Conservation (phyloP, 176 grass and related monocot genomes). For the Tuctoria greenei region DNA sequence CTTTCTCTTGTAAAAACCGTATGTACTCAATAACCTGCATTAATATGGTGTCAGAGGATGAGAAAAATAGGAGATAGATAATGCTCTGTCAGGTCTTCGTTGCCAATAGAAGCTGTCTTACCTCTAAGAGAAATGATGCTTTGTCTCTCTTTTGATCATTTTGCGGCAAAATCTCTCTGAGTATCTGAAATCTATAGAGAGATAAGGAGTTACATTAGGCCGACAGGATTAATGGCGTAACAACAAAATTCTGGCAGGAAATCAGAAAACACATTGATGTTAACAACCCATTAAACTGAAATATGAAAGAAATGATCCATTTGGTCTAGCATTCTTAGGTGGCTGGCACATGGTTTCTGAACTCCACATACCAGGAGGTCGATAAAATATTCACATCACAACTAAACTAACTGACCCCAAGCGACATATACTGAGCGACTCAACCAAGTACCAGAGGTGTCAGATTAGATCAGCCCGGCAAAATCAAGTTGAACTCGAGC, state of each 20-base stretch:
- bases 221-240: not conserved
- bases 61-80: not conserved
- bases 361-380: not conserved
- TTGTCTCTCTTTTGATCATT: conserved; percentile 99
- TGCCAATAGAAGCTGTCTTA: not conserved
- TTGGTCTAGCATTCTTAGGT: not conserved
- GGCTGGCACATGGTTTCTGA: not conserved
- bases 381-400: conserved; percentile 2
- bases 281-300: not conserved
- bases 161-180: conserved; percentile 86
- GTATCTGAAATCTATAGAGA: conserved; percentile 84
- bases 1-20: conserved; percentile 85
- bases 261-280: not conserved
- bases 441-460: not conserved
- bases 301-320: not conserved
- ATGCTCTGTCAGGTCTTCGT: not conserved
- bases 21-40: conserved; percentile 77
- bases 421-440: not conserved
- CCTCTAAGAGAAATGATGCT: conserved; percentile 91
- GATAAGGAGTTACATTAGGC: not conserved
- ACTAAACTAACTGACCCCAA: not conserved
- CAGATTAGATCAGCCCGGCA: not conserved
- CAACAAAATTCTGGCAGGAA: not conserved
- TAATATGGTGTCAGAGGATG: not conserved
- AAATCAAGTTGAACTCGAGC: not conserved